Percentiles rank a stretch among this genome's conserved stretches.
Conservation (phyloP, 148 eudicot genomes). For the Dysphania ambrosioides region DNA sequence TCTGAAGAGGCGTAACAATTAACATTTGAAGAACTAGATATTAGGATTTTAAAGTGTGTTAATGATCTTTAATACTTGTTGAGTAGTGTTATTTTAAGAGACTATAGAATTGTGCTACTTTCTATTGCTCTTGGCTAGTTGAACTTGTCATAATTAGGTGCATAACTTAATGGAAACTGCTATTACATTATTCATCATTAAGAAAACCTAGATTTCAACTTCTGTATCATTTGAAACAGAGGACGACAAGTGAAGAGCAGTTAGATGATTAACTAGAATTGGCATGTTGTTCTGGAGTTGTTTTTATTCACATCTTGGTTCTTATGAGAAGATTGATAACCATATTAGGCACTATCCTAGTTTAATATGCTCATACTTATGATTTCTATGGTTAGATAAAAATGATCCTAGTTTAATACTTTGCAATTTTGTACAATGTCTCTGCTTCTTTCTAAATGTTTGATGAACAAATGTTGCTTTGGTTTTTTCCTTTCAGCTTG, state of each 20-base stretch:
- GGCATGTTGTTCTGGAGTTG: background rate
- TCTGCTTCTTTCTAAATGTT: background rate
- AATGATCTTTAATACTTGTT: no score
- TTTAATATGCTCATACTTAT: background rate
- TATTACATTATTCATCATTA: no score
- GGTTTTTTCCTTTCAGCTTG: conserved; percentile 49
- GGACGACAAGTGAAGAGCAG: background rate
- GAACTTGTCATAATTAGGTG: background rate
- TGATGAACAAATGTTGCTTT: conserved; percentile 21
- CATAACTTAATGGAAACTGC: background rate
- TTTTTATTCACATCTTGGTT: background rate
- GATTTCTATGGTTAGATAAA: background rate
- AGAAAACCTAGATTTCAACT: background rate
- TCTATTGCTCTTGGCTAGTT: background rate
- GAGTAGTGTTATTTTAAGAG: background rate
- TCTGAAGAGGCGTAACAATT: no score
- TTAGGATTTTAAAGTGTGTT: no score
- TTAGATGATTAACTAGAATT: background rate
- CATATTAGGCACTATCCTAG: background rate
- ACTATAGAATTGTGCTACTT: background rate
- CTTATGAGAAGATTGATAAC: no score
- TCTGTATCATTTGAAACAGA: background rate
- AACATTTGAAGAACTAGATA: background rate
- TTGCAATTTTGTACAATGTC: background rate
- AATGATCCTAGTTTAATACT: background rate